Percentiles rank a stretch among this genome's conserved stretches.
phyloP scores from a whole-genome alignment of 805 yeast species.

The Ogataea neopini region DNA sequence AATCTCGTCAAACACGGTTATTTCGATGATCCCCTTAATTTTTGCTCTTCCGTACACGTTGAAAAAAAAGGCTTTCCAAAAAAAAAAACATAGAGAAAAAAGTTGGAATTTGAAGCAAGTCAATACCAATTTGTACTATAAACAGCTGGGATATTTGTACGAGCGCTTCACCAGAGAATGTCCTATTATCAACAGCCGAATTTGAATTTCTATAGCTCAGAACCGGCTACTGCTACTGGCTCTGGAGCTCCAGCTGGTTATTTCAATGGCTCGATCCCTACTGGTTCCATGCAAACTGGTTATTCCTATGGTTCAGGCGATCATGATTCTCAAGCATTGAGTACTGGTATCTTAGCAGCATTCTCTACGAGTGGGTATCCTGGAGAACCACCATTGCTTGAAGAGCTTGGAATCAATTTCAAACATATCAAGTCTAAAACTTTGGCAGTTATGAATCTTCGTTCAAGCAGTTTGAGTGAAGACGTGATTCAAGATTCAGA shows the following conservation, averaged over 20 bases:
- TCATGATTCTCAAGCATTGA: constrained; percentile 43
- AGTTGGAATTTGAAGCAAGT: not conserved
- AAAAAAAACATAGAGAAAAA: too few species aligned
- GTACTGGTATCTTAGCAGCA: constrained; percentile 85
- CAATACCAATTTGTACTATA: too few species aligned
- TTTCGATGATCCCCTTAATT: not conserved
- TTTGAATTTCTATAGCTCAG: constrained; percentile 18
- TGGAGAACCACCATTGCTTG: constrained; percentile 90
- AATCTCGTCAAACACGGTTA: not conserved
- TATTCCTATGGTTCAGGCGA: constrained; percentile 30
- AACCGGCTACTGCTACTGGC: constrained; percentile 1
- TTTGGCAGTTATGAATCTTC: constrained; percentile 79
- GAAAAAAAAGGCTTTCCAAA: too few species aligned
- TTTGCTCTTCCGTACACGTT: too few species aligned
- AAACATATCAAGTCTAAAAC: constrained; percentile 84
- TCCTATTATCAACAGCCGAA: constrained; percentile 37
- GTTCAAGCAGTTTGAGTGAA: constrained; percentile 54
- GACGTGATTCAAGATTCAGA: constrained; percentile 88
- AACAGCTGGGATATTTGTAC: too few species aligned
- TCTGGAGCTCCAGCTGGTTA: constrained; percentile 12
- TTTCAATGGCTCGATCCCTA: constrained; percentile 25
- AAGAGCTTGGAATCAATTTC: constrained; percentile 92
- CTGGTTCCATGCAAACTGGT: constrained; percentile 33
- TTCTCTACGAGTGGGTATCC: constrained; percentile 91
- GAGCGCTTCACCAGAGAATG: constrained; percentile 22